A percentile compares a stretch with the other conserved stretches of the same genome.
These are phyloP conservation scores for Cladosporium colombiae DNA, from an alignment of 2,329 filamentous ascomycete species.

Conservation along the genomic window DNA sequence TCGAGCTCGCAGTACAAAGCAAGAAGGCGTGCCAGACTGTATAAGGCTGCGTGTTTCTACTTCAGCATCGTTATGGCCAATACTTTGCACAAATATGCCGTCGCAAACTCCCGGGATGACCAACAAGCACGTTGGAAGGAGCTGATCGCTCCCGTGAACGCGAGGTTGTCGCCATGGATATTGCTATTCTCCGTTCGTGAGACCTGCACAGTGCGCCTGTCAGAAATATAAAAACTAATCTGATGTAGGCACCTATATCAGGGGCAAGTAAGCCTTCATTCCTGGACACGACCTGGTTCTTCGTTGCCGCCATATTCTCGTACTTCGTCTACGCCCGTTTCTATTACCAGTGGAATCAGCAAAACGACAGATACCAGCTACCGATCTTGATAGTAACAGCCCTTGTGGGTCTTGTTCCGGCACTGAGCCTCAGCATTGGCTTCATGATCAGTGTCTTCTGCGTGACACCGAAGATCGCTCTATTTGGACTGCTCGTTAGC, in stretches of 20 bases:
- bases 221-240: neutral
- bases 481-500: neutral
- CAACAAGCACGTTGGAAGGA: neutral
- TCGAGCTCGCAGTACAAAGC: neutral
- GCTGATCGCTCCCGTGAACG: neutral
- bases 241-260: neutral
- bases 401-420: neutral
- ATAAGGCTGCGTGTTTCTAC: neutral
- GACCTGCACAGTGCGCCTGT: neutral
- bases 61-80: neutral
- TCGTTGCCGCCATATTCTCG: neutral
- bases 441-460: neutral
- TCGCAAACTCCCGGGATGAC: neutral
- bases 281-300: neutral
- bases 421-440: neutral
- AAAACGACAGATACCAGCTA: conserved; percentile 2
- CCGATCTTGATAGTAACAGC: neutral
- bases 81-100: neutral
- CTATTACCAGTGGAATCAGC: neutral
- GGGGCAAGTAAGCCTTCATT: neutral
- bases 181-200: neutral
- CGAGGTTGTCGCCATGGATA: neutral
- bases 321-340: neutral
- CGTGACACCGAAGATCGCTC: neutral
- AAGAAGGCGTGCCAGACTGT: neutral